Conservation (phyloP, 2,329 filamentous ascomycete species). For the Uncinocarpus reesii region DNA sequence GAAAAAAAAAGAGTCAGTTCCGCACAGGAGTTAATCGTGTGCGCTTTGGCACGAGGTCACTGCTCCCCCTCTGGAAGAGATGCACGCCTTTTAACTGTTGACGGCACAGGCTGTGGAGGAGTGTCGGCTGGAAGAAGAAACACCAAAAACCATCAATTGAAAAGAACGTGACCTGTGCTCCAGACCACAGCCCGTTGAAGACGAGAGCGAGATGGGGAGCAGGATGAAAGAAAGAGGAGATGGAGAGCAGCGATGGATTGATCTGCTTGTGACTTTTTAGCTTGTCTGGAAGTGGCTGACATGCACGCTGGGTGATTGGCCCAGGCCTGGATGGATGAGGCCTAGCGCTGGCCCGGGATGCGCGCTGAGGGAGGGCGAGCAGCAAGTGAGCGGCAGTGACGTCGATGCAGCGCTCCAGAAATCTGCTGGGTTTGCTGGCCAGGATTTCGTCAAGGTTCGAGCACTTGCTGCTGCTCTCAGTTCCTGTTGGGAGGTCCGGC, state of each 20-base stretch:
- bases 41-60: no score
- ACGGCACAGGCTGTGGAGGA: no score
- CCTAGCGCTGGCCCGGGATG: background rate
- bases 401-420: background rate
- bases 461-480: background rate
- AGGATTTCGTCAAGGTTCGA: slow-evolving; percentile 3
- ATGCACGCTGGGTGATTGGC: background rate
- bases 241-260: background rate
- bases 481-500: background rate
- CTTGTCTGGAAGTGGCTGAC: slow-evolving; percentile 6
- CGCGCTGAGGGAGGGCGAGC: slow-evolving; percentile 5
- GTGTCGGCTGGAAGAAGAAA: no score
- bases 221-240: slow-evolving; percentile 1
- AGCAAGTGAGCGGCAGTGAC: slow-evolving; percentile 6
- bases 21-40: no score
- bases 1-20: no score
- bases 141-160: no score
- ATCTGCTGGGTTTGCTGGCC: background rate
- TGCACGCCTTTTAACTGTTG: no score
- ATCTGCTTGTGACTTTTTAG: background rate
- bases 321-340: slow-evolving; percentile 1
- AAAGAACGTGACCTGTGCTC: background rate
- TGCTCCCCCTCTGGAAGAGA: no score
- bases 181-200: no score
- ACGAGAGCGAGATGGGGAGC: background rate